phyloP scores from a whole-genome alignment of 208 protist species.

The Crithidia bombi region DNA sequence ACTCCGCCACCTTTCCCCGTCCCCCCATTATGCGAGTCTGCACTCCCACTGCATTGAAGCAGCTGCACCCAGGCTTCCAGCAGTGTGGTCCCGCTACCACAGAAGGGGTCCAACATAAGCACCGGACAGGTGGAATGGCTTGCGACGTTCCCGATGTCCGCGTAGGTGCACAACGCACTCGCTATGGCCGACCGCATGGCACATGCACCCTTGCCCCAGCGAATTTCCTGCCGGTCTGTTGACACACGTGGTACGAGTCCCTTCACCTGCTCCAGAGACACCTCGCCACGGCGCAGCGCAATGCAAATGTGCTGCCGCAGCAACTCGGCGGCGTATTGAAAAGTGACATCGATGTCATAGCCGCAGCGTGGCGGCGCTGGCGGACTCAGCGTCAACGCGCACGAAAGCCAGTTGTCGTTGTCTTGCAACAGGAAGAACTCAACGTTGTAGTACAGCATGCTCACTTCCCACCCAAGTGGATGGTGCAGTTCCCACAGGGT shows the following conservation, averaged over 20 bases:
- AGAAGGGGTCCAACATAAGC: constrained; percentile 47
- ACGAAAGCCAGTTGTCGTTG: constrained; percentile 19
- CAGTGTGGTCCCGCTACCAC: constrained; percentile 40
- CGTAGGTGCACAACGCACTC: constrained; percentile 34
- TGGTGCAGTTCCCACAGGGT: constrained; percentile 33
- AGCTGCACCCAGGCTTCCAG: constrained; percentile 30
- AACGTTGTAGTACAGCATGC: constrained; percentile 60
- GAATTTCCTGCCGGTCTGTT: constrained; percentile 40
- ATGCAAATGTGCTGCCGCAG: constrained; percentile 41
- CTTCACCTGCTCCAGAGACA: constrained; percentile 18
- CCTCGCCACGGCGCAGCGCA: constrained; percentile 9
- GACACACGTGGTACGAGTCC: constrained; percentile 39
- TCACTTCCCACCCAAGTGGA: constrained; percentile 38
- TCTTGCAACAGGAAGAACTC: constrained; percentile 53
- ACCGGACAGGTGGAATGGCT: neutral
- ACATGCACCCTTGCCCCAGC: constrained; percentile 45
- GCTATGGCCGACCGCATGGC: constrained; percentile 50
- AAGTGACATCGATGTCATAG: constrained; percentile 21
- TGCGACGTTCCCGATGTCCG: constrained; percentile 10
- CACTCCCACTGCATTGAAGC: neutral
- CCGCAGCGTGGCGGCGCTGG: constrained; percentile 47
- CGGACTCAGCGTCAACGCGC: constrained; percentile 36
- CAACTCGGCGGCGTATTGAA: constrained; percentile 41
- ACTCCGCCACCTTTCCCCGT: neutral
- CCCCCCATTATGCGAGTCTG: neutral